These are phyloP conservation scores for Nematodospora valgi DNA, from an alignment of 805 yeast species.

Conservation along the genomic window DNA sequence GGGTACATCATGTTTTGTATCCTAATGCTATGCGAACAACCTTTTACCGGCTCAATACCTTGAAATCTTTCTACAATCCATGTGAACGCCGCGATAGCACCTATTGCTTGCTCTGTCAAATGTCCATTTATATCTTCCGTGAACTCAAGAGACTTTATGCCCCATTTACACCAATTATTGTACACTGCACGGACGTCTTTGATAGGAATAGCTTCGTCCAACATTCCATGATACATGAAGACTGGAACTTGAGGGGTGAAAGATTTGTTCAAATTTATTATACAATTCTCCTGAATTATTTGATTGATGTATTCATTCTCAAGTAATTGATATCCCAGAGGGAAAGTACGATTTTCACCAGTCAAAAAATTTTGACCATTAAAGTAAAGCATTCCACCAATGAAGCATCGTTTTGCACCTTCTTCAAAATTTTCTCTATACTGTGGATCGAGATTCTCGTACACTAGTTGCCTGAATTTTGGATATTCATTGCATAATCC, in stretches of 20 bases:
- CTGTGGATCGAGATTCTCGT: conserved; percentile 1
- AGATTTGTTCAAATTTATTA: conserved; percentile 14
- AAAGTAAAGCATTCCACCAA: conserved; percentile 7
- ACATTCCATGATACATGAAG: conserved; percentile 17
- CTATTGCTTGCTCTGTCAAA: conserved; percentile 17
- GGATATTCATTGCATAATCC: conserved; percentile 34
- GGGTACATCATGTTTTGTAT: conserved; percentile 41
- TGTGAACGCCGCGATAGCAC: conserved; percentile 19
- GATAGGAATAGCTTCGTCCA: conserved; percentile 19
- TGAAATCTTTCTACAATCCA: conserved; percentile 20
- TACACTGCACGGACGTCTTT: conserved; percentile 19
- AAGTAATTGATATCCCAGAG: conserved; percentile 16
- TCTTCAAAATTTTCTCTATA: conserved; percentile 1
- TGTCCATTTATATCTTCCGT: conserved; percentile 26
- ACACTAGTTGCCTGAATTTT: conserved; percentile 8
- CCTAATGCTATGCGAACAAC: conserved; percentile 53
- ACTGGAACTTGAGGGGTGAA: conserved; percentile 19
- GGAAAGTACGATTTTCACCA: conserved; percentile 12
- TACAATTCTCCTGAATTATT: conserved; percentile 19
- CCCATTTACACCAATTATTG: conserved; percentile 25
- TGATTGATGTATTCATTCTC: conserved; percentile 11
- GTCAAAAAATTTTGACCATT: conserved; percentile 11
- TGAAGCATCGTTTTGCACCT: conserved; percentile 9
- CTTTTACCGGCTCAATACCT: conserved; percentile 38
- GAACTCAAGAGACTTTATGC: conserved; percentile 26